Evolutionary conservation across 2,329 filamentous ascomycete genomes (phyloP).

Genomic region (Fusarium sarcochroum): DNA sequence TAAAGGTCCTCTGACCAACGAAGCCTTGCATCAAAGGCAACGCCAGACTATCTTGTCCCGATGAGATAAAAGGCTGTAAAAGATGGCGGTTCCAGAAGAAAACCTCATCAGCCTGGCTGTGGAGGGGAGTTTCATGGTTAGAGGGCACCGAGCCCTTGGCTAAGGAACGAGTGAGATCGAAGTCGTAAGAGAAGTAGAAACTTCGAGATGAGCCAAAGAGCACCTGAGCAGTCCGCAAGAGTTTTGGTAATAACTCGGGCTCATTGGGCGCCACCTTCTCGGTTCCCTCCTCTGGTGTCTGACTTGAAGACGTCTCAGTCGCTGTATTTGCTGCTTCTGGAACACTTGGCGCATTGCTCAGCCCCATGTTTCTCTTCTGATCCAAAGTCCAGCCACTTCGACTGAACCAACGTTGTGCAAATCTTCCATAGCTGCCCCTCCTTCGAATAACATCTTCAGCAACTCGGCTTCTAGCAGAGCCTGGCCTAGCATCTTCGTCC

Average conservation of each 20-base stretch:
- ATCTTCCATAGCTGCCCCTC: slow-evolving; percentile 87
- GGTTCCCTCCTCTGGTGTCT: slow-evolving; percentile 58
- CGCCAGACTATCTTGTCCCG: slow-evolving; percentile 78
- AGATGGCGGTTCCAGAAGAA: slow-evolving; percentile 95
- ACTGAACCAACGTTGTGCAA: slow-evolving; percentile 93
- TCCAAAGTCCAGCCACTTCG: slow-evolving; percentile 84
- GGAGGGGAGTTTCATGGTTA: slow-evolving; percentile 66
- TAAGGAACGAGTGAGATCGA: slow-evolving; percentile 84
- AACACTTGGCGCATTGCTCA: slow-evolving; percentile 63
- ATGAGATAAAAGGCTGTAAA: slow-evolving; percentile 78
- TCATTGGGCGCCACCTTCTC: slow-evolving; percentile 45
- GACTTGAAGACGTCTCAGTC: slow-evolving; percentile 31
- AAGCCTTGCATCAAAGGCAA: slow-evolving; percentile 95
- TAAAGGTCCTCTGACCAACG: slow-evolving; percentile 87
- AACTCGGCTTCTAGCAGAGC: slow-evolving; percentile 71
- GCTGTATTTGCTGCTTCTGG: slow-evolving; percentile 31
- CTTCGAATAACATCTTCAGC: slow-evolving; percentile 90
- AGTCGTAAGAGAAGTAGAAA: slow-evolving; percentile 96
- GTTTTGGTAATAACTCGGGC: slow-evolving; percentile 79
- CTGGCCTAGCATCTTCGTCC: slow-evolving; percentile 52
- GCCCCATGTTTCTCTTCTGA: slow-evolving; percentile 76
- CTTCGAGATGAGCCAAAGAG: slow-evolving; percentile 86
- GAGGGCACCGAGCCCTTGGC: slow-evolving; percentile 50
- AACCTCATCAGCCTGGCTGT: slow-evolving; percentile 79
- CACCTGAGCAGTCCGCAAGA: slow-evolving; percentile 86